phyloP scores from a whole-genome alignment of 768 basidiomycete genomes.

The Pisolithus microcarpus region DNA sequence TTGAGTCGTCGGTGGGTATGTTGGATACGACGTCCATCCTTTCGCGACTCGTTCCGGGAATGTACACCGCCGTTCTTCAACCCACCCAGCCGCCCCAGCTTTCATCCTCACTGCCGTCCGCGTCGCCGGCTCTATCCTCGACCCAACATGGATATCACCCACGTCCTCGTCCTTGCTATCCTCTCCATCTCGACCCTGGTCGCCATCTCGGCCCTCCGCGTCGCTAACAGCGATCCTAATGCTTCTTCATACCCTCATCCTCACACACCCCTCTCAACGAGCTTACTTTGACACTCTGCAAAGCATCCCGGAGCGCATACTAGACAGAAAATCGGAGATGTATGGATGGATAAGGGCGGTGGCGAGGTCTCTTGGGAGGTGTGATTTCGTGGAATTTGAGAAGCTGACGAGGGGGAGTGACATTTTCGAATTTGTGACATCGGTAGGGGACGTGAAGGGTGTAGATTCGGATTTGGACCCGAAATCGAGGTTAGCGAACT shows the following conservation, averaged over 20 bases:
- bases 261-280: conserved; percentile 59
- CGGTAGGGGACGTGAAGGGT: too few relatives aligned
- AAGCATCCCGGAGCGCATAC: conserved; percentile 23
- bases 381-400: conserved; percentile 50
- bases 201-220: conserved; percentile 14
- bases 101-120: too few relatives aligned
- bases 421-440: too few relatives aligned
- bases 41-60: conserved; percentile 47
- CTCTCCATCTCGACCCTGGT: neutral
- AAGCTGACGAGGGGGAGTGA: conserved; percentile 30
- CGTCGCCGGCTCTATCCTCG: too few relatives aligned
- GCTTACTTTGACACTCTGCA: conserved; percentile 32
- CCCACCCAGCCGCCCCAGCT: too few relatives aligned
- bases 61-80: conserved; percentile 28
- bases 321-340: conserved; percentile 31
- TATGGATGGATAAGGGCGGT: conserved; percentile 48
- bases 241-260: conserved; percentile 51
- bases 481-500: too few relatives aligned
- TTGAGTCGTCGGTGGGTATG: conserved; percentile 40
- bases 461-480: too few relatives aligned
- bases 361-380: conserved; percentile 43
- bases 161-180: conserved; percentile 1
- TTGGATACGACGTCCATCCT: conserved; percentile 55
- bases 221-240: conserved; percentile 37
- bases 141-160: too few relatives aligned